Evolutionary conservation across 2,329 filamentous ascomycete species (phyloP).

Genomic region (Sphaerulina vaccinii): DNA sequence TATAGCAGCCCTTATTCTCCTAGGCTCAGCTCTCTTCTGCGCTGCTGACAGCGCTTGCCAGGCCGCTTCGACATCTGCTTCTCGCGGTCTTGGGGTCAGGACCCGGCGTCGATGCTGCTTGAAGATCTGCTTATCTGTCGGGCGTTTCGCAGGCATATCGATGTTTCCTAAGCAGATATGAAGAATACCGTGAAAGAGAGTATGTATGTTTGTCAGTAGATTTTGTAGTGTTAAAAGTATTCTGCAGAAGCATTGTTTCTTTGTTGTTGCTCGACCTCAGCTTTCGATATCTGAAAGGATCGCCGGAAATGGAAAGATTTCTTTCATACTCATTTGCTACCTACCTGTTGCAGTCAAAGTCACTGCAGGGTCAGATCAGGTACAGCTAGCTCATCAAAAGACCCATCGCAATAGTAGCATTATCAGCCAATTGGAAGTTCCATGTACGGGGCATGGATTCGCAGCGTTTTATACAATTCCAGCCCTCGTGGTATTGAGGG

Average conservation of each 20-base stretch:
- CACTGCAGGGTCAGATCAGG: neutral
- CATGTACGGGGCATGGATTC: too few relatives aligned
- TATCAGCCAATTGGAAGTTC: too few relatives aligned
- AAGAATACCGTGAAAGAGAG: too few relatives aligned
- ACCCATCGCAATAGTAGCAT: neutral
- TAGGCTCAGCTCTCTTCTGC: neutral
- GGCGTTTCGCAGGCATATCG: neutral
- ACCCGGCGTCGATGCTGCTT: constrained; percentile 1
- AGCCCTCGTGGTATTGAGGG: too few relatives aligned
- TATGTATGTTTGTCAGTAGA: too few relatives aligned
- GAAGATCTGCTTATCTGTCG: neutral
- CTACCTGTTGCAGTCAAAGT: neutral
- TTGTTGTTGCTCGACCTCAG: too few relatives aligned
- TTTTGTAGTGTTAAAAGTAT: neutral
- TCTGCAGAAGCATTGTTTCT: neutral
- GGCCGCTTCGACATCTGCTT: neutral
- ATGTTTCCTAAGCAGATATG: neutral
- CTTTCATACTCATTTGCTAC: neutral
- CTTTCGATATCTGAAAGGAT: neutral
- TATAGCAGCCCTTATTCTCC: neutral
- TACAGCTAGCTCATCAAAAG: too few relatives aligned
- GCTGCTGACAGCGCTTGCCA: neutral
- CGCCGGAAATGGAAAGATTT: neutral
- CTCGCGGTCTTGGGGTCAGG: neutral
- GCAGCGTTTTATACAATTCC: too few relatives aligned